Evolutionary conservation across 192 early-diverging fungal species (phyloP), one percentile per base, ranked within the genome.

Genomic region (Chytriomyces sp.): DNA sequence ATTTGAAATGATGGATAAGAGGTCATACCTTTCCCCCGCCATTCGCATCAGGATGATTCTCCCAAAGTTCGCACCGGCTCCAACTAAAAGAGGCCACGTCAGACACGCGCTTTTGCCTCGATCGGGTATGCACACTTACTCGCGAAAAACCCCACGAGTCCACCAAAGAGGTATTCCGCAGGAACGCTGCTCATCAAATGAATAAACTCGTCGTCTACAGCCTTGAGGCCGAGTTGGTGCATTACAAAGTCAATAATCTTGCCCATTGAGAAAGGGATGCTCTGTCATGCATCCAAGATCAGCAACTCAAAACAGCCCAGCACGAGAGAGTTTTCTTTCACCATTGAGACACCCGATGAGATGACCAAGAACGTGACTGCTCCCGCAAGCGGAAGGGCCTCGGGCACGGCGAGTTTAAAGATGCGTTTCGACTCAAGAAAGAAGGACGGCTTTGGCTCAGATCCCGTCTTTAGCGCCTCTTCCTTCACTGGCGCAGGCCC

Each of bases 221-320:
- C 72, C 26, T 77, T 59, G 3, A 59, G 22, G 10, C 64, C 59
- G 39, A 73, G 44, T 25, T 57, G 40, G 36, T 55, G 52, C 75
- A 77, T 77, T 10, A 77, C 73, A 36, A 81, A 66, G 58, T 81
- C 79, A 41, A 81, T 77, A 57, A 81, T 72, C 17, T 63, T 67
- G 25, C 79, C 79, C 79, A 81, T 81, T 33, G 61, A 68, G 64
- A 81, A 77, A 6, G 79, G 79, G 14, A 81, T 64, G 19, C 68
- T 59, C 64, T 73, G 22, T n/a, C 12, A 5, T 6, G 8, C 17
- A 2, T 22, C 31, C 6, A 25, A n/a, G 14, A 34, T 14, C 5
- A 72, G 36, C 22, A 33, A 70, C 12, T 33, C 14, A 28, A 8
- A 5, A 3, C 3, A 14, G 1, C 10, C 10, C 30, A 31, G 4